Evolutionary conservation across 1,284 basidiomycete species (phyloP).

Genomic region (Sanguinoderma infundibulare): DNA sequence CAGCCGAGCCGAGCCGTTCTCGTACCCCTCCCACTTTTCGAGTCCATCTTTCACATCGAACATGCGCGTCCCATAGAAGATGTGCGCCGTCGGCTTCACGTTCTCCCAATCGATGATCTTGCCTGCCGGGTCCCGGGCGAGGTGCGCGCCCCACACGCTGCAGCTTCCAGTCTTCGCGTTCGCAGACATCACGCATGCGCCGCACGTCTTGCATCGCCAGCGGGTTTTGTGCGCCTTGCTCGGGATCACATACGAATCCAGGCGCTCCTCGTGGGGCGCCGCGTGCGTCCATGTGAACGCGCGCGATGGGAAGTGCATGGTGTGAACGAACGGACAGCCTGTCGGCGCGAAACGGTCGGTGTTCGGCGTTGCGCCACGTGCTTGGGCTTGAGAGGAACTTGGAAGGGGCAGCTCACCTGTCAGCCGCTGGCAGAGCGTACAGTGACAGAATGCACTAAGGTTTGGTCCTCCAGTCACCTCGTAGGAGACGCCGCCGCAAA

Average conservation of each 20-base stretch:
- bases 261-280: constrained; percentile 36
- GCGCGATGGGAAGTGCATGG: constrained; percentile 54
- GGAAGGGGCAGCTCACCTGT: constrained; percentile 42
- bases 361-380: no score
- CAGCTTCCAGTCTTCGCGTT: constrained; percentile 49
- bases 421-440: constrained; percentile 63
- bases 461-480: constrained; percentile 49
- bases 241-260: constrained; percentile 51
- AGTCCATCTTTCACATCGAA: constrained; percentile 57
- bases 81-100: constrained; percentile 62
- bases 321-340: constrained; percentile 67
- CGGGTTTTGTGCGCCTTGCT: constrained; percentile 60
- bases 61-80: constrained; percentile 66
- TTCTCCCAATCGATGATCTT: constrained; percentile 52
- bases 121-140: constrained; percentile 54
- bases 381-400: no score
- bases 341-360: background rate
- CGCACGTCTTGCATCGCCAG: constrained; percentile 63
- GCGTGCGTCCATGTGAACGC: constrained; percentile 58
- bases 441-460: constrained; percentile 66
- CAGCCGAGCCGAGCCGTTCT: constrained; percentile 44
- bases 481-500: constrained; percentile 55
- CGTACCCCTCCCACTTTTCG: constrained; percentile 68
- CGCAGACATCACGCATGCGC: constrained; percentile 51
- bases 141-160: constrained; percentile 59